These are phyloP conservation scores for Apiotrichum akiyoshidainum DNA, from an alignment of 1,284 basidiomycete species.

Conservation along the genomic window DNA sequence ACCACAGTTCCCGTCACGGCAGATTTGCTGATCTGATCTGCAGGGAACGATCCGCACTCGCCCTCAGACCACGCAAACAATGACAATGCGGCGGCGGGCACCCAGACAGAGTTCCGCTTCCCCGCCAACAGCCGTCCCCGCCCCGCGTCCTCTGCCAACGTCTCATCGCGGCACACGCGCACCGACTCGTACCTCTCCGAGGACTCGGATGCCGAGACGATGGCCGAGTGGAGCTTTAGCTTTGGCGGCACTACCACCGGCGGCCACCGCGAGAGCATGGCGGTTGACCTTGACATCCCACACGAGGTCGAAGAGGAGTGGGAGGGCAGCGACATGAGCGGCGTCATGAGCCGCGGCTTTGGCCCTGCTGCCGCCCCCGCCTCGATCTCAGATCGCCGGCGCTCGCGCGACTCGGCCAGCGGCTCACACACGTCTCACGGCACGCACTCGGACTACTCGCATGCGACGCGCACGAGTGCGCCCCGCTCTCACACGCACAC, in stretches of 20 bases:
- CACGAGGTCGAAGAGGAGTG: neutral
- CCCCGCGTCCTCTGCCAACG: no score
- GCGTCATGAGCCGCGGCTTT: neutral
- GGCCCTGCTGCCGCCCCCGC: neutral
- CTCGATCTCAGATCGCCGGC: no score
- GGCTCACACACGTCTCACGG: neutral
- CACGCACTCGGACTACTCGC: neutral
- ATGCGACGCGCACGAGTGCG: neutral
- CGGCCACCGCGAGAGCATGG: neutral
- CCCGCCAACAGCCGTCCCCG: no score
- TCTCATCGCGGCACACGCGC: neutral
- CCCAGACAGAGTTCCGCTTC: no score
- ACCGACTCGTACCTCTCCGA: constrained; percentile 2
- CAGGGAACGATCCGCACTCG: no score
- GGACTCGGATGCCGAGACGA: neutral
- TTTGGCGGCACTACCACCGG: neutral
- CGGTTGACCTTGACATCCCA: neutral
- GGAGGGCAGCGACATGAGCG: neutral
- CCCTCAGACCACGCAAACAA: no score
- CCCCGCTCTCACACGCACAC: neutral
- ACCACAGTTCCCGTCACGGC: no score
- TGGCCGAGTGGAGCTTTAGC: constrained; percentile 5
- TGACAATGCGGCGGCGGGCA: no score
- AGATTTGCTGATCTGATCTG: no score
- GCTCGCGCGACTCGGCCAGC: neutral